phyloP scores from a whole-genome alignment of 495 filamentous ascomycete genomes.

The Chaetomium cochliodes region DNA sequence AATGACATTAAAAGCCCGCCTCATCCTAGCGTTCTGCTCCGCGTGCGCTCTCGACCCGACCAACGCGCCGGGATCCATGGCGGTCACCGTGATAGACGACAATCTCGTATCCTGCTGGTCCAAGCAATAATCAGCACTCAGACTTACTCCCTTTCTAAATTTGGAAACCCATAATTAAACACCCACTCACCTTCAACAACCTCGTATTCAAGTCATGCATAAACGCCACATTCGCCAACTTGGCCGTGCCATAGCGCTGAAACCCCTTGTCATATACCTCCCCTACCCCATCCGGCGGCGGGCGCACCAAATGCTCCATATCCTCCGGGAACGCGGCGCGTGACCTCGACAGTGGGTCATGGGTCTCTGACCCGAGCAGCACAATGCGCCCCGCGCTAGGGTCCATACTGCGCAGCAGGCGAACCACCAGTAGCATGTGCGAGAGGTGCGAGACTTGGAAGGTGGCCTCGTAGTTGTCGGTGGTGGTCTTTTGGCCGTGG shows the following conservation, averaged over 20 bases:
- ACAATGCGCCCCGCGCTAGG: not conserved
- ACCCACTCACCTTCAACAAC: not conserved
- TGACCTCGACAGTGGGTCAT: not conserved
- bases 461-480: slow-evolving; percentile 3
- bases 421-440: not conserved
- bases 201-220: not conserved
- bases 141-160: not conserved
- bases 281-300: not conserved
- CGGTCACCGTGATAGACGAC: not conserved
- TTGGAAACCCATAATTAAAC: not conserved
- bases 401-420: slow-evolving; percentile 6
- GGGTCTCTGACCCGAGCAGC: not conserved
- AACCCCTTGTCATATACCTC: not conserved
- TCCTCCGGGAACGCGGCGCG: not conserved
- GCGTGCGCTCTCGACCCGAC: not conserved
- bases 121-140: not conserved
- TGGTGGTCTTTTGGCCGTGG: not conserved
- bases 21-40: not conserved
- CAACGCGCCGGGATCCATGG: slow-evolving; percentile 5
- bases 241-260: slow-evolving; percentile 4
- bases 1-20: not conserved
- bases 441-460: slow-evolving; percentile 9
- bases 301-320: not conserved
- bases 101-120: not conserved
- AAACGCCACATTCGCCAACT: slow-evolving; percentile 9